Evolutionary conservation across 2,329 filamentous ascomycete species (phyloP).

Genomic region (Ophiostoma ulmi): DNA sequence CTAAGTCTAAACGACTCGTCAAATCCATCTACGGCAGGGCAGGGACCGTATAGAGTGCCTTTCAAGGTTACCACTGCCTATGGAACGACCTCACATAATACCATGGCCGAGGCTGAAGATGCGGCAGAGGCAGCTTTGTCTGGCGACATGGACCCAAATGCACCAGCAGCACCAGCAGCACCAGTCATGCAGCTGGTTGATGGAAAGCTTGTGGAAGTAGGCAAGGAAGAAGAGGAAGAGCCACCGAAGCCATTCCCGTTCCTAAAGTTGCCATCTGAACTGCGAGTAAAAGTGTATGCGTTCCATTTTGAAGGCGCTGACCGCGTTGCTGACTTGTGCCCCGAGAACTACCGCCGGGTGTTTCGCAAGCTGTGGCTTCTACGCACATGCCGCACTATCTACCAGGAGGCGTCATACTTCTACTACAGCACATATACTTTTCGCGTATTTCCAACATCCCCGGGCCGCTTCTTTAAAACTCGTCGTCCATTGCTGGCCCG

Average conservation of each 20-base stretch:
- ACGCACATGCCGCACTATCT: constrained; percentile 55
- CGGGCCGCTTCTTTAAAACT: constrained; percentile 64
- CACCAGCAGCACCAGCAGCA: neutral
- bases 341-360: constrained; percentile 58
- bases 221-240: constrained; percentile 20
- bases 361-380: constrained; percentile 57
- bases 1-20: constrained; percentile 40
- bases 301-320: constrained; percentile 53
- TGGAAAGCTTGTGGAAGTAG: neutral
- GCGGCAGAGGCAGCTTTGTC: neutral
- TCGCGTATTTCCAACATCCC: constrained; percentile 61
- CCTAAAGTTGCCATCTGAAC: constrained; percentile 61
- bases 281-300: constrained; percentile 64
- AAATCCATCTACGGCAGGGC: constrained; percentile 19
- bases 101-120: neutral
- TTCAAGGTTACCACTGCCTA: constrained; percentile 2
- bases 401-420: constrained; percentile 58
- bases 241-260: constrained; percentile 54
- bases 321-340: constrained; percentile 60
- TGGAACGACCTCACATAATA: neutral
- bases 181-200: neutral
- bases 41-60: constrained; percentile 25
- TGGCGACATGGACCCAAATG: constrained; percentile 17
- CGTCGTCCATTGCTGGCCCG: constrained; percentile 67
- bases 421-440: constrained; percentile 61